Evolutionary conservation across 2,329 filamentous ascomycete genomes (phyloP).

Genomic region (Ceratocystiopsis sp.): DNA sequence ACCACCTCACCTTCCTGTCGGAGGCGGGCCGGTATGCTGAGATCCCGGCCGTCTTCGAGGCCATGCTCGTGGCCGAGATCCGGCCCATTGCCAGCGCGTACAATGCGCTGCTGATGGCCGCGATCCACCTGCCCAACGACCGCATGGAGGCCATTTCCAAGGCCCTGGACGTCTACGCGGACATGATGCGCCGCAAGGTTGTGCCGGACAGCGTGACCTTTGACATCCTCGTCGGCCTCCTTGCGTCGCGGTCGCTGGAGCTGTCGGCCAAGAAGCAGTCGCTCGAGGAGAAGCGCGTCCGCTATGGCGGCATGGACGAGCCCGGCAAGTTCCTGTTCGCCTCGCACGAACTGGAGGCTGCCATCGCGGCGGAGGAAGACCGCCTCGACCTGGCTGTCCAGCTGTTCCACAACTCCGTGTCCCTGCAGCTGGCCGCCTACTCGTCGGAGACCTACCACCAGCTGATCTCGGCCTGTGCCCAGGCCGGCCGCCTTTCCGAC

Average conservation of each 20-base stretch:
- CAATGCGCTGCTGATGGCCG: conserved; percentile 73
- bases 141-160: conserved; percentile 77
- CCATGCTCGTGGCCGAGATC: conserved; percentile 68
- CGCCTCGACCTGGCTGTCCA: conserved; percentile 71
- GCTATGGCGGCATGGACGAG: conserved; percentile 75
- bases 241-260: conserved; percentile 67
- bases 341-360: conserved; percentile 74
- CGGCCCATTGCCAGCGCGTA: conserved; percentile 75
- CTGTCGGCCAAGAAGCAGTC: conserved; percentile 53
- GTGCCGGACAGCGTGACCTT: conserved; percentile 73
- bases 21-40: conserved; percentile 61
- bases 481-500: conserved; percentile 61
- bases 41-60: conserved; percentile 81
- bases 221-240: conserved; percentile 66
- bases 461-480: conserved; percentile 74
- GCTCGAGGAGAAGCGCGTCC: conserved; percentile 65
- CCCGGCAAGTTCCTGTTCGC: conserved; percentile 74
- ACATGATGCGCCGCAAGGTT: conserved; percentile 82
- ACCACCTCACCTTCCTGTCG: conserved; percentile 60
- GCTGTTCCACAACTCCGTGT: conserved; percentile 63
- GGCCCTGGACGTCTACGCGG: conserved; percentile 84
- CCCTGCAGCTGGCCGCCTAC: conserved; percentile 46
- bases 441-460: conserved; percentile 70
- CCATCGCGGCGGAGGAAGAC: conserved; percentile 74
- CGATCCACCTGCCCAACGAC: conserved; percentile 63